Base-by-base conservation (phyloP, 1,284 basidiomycete species). In the Pseudozyma flocculosa region DNA sequence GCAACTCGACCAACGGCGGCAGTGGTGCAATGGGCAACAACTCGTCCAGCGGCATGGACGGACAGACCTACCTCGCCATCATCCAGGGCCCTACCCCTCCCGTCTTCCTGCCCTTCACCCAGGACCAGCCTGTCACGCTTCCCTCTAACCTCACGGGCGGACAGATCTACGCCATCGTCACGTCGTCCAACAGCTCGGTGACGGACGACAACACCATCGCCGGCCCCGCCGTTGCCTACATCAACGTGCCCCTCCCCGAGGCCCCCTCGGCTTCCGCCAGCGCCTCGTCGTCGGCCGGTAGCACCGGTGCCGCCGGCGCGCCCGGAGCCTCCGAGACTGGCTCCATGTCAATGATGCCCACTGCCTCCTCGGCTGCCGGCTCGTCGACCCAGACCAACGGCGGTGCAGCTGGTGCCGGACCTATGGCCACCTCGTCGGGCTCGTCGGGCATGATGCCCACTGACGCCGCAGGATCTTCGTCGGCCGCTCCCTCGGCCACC, bases 101-200 rank as follows among this genome's bases (percentile, higher is more conserved):
- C 2, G 40, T 54, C 15, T 26, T 46, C 9, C 45, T 37, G 15
- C 42, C 63, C 2, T 63, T 67, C 53, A 4, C 62, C 5, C 15
- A 42, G 2, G 49, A 59, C 22, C 11, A 24, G 39, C 34, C 39
- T 19, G 45, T 67, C 14, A 56, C 55, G 2, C 45, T 67, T 22
- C 63, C 63, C 0, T 17, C 32, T 48, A 62, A 67, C 52, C 46
- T 67, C 17, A 67, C 59, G 10, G 63, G 60, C 30, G 63, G 63
- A 13, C 63, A 67, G 50, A 53, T 67, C 42, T 67, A 67, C 53
- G 55, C 60, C 23, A 55, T 67, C 21, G 60, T 67, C 10, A 67
- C 63, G 1, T 40, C 43, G 5, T 48, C 47, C 41, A 56, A 62
- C 55, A 17, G 1, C 21, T 17, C 43, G 1, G 60, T 67, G 2